Evolutionary conservation across 805 yeast genomes (phyloP), one percentile per base, ranked within the genome.

Genomic region (Hyphopichia homilentoma): DNA sequence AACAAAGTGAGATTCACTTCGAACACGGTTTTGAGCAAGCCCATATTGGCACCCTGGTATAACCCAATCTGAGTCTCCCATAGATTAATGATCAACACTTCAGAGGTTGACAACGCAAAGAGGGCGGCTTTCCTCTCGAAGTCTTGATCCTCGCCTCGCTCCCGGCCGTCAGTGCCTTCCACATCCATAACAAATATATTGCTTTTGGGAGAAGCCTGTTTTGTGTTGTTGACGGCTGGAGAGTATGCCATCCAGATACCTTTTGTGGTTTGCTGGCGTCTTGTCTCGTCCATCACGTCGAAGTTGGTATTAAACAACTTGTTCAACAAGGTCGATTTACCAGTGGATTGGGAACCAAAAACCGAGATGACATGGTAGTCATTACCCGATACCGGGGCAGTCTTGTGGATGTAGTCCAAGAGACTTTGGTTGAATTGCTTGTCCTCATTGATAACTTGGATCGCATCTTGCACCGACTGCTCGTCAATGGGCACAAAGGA

Each of bases 111-210:
- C 40, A 93, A 67, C 0, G 98, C 97, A 66, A 93, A 93, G 26
- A 93, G 65, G 0, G 97, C 97, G 1, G 96, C 89, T 47, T 93
- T 93, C 36, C 98, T 75, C 60, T 93, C 98, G 57, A 93, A 93
- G 60, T 93, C 98, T 59, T 93, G 97, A 59, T 93, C 97, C 49
- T 93, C 98, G 16, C 97, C 97, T 35, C 97, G 75, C 61, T 93
- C 98, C 39, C 96, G 75, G 30, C 98, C 97, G 62, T 93, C 98
- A 1, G 97, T 89, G 30, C 98, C 98, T 61, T 93, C 98, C n/a
- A 93, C 97, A 54, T 93, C 98, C 73, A 93, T 74, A 2, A 93
- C 94, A 40, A 86, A 72, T 7, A 87, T 67, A 41, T 77, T 68
- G 9, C 29, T 32, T 20, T 42, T 35, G 6, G 33, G 24, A 8